Evolutionary conservation across 768 basidiomycete genomes (phyloP).

Genomic region (Lactarius hengduanensis): DNA sequence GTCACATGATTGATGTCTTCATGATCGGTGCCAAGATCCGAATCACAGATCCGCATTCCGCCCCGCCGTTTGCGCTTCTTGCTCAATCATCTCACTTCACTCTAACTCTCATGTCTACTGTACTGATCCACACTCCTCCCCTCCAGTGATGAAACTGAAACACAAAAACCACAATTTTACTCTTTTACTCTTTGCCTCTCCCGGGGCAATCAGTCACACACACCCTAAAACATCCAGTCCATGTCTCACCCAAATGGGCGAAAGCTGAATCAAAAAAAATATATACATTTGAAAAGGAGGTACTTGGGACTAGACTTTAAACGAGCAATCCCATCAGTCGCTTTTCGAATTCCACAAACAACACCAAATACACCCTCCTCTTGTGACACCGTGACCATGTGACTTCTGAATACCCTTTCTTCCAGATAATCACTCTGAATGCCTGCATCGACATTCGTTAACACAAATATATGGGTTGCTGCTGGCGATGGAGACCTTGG

Average conservation of each 20-base stretch:
- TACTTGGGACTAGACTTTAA: conserved; percentile 15
- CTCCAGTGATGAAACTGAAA: background rate
- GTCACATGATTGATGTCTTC: conserved; percentile 29
- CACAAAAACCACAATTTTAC: background rate
- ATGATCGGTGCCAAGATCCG: conserved; percentile 28
- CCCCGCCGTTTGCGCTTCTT: conserved; percentile 10
- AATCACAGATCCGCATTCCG: conserved; percentile 21
- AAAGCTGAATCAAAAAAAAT: background rate
- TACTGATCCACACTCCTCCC: background rate
- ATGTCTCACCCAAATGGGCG: conserved; percentile 1
- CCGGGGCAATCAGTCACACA: background rate
- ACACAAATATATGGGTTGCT: conserved; percentile 89
- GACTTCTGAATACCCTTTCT: background rate
- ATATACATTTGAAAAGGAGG: background rate
- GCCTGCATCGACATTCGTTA: conserved; percentile 35
- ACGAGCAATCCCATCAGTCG: conserved; percentile 1
- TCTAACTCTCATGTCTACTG: background rate
- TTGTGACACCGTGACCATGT: background rate
- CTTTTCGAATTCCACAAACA: conserved; percentile 4
- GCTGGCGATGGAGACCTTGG: conserved; percentile 85
- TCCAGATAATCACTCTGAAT: conserved; percentile 19
- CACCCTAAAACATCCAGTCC: background rate
- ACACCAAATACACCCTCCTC: conserved; percentile 2
- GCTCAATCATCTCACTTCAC: conserved; percentile 5
- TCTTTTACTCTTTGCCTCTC: background rate